Percentiles rank a stretch among this genome's conserved stretches.
These are phyloP conservation scores for Basidiobolus meristosporus DNA, from an alignment of 371 early-diverging fungal genomes.

Conservation along the genomic window DNA sequence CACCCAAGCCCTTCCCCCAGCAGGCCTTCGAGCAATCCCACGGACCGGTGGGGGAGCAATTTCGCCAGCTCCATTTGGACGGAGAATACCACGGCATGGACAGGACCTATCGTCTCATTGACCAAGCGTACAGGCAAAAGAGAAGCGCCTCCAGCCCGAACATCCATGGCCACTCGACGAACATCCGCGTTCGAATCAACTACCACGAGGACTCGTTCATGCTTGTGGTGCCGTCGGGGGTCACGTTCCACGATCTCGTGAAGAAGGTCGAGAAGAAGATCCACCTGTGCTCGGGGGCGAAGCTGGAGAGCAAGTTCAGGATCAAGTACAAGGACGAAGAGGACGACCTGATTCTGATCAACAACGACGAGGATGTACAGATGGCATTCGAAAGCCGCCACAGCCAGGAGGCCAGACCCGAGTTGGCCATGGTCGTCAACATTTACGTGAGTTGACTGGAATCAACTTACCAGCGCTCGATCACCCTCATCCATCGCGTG, in stretches of 20 bases:
- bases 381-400: slow-evolving; percentile 69
- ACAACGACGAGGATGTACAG: slow-evolving; percentile 77
- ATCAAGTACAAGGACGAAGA: slow-evolving; percentile 86
- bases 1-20: not conserved
- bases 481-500: too few species aligned
- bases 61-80: not conserved
- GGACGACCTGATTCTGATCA: slow-evolving; percentile 68
- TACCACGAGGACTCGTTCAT: slow-evolving; percentile 70
- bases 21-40: not conserved
- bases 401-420: not conserved
- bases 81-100: not conserved
- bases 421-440: too few species aligned
- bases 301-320: slow-evolving; percentile 20
- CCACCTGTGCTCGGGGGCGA: slow-evolving; percentile 43
- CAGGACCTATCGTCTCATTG: not conserved
- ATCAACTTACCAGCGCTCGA: too few species aligned
- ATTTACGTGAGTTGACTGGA: too few species aligned
- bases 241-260: slow-evolving; percentile 52
- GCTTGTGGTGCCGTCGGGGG: slow-evolving; percentile 52
- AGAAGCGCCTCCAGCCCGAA: slow-evolving; percentile 1
- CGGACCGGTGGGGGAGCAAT: not conserved
- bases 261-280: slow-evolving; percentile 75
- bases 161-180: slow-evolving; percentile 2
- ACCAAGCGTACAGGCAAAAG: too few species aligned
- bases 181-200: slow-evolving; percentile 67